These are phyloP conservation scores for Solanum stenotomum DNA, from an alignment of 257 asterid species.

Conservation along the genomic window DNA sequence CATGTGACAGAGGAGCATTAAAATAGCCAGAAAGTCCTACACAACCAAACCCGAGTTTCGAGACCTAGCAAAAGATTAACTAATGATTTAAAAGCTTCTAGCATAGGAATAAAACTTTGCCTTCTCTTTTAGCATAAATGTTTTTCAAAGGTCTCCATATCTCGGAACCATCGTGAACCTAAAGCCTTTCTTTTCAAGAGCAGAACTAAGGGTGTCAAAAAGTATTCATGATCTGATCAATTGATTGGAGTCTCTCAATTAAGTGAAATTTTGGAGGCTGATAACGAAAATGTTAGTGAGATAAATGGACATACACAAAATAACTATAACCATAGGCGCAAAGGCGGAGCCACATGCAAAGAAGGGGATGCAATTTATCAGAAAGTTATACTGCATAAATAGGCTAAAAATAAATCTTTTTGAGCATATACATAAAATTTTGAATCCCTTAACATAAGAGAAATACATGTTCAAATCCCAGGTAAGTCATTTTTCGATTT, in stretches of 20 bases:
- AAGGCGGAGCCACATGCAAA: neutral
- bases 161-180: neutral
- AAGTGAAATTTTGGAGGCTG: neutral
- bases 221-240: neutral
- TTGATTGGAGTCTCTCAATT: neutral
- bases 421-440: too few relatives aligned
- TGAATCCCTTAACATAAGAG: too few relatives aligned
- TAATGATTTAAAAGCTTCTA: neutral
- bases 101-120: neutral
- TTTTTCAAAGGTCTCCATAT: neutral
- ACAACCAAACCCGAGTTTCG: slow-evolving; percentile 45
- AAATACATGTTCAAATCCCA: neutral
- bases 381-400: too few relatives aligned
- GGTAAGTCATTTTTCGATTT: neutral
- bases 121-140: neutral
- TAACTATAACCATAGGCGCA: neutral
- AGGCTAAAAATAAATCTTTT: too few relatives aligned
- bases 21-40: slow-evolving; percentile 36
- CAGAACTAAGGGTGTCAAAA: neutral
- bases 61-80: slow-evolving; percentile 22
- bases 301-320: neutral
- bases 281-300: neutral
- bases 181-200: neutral
- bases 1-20: slow-evolving; percentile 39
- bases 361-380: neutral